Evolutionary conservation across 148 eudicot species (phyloP).

Genomic region (Euryodendron excelsum): DNA sequence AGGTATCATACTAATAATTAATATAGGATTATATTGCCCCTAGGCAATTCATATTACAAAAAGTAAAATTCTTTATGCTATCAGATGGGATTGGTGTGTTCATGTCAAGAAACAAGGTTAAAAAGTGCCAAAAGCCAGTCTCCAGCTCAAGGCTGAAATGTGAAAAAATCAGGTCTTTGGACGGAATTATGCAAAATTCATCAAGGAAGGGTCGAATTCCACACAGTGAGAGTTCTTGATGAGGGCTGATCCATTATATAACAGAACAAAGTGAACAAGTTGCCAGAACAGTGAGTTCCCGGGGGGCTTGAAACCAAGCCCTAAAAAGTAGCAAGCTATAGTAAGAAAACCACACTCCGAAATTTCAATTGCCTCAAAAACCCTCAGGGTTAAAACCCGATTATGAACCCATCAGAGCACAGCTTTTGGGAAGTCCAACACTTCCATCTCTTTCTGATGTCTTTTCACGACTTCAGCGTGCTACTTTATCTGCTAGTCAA

Average conservation of each 20-base stretch:
- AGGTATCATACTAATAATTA: slow-evolving; percentile 8
- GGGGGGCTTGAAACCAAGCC: too few relatives aligned
- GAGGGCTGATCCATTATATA: too few relatives aligned
- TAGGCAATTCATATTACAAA: background rate
- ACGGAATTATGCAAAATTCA: too few relatives aligned
- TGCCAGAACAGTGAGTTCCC: too few relatives aligned
- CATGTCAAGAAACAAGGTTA: background rate
- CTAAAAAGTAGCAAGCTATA: background rate
- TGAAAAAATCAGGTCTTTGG: background rate
- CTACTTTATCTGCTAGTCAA: too few relatives aligned
- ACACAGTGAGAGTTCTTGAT: background rate
- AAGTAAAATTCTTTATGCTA: background rate
- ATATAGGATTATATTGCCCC: background rate
- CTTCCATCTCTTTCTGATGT: too few relatives aligned
- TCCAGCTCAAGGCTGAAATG: background rate
- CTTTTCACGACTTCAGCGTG: too few relatives aligned
- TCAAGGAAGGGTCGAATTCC: too few relatives aligned
- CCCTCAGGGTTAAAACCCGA: too few relatives aligned
- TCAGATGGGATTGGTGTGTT: background rate
- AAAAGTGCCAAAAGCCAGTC: background rate
- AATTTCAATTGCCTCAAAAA: background rate
- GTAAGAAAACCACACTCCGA: background rate
- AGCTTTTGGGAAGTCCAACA: too few relatives aligned
- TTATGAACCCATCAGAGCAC: too few relatives aligned
- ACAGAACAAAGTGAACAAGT: too few relatives aligned